phyloP scores from a whole-genome alignment of 2,329 filamentous ascomycete species.

The Capronia americana region DNA sequence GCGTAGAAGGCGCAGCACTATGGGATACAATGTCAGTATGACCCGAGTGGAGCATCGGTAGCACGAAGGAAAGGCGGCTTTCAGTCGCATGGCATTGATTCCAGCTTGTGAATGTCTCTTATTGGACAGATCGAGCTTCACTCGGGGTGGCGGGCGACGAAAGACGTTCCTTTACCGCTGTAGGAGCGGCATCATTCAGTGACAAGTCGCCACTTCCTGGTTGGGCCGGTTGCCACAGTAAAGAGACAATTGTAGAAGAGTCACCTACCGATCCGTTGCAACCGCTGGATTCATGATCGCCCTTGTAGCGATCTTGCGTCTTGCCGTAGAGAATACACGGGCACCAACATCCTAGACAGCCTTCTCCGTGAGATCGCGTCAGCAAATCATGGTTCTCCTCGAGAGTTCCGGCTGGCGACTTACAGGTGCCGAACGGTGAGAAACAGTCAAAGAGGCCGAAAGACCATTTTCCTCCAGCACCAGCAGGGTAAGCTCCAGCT shows the following conservation, averaged over 20 bases:
- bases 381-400: not conserved
- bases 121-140: not conserved
- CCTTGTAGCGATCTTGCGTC: slow-evolving; percentile 44
- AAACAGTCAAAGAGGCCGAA: slow-evolving; percentile 46
- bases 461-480: slow-evolving; percentile 41
- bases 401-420: slow-evolving; percentile 6
- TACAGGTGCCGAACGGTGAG: slow-evolving; percentile 45
- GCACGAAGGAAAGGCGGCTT: not conserved
- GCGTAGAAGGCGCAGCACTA: slow-evolving; percentile 47
- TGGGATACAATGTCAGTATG: not conserved
- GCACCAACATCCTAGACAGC: slow-evolving; percentile 41
- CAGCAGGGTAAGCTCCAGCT: slow-evolving; percentile 19
- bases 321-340: slow-evolving; percentile 46
- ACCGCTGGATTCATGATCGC: slow-evolving; percentile 40
- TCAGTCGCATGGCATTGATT: not conserved
- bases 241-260: not conserved
- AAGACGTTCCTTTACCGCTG: not conserved
- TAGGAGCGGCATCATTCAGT: not conserved
- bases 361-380: slow-evolving; percentile 31
- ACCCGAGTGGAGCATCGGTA: not conserved
- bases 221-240: not conserved
- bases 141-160: slow-evolving; percentile 27
- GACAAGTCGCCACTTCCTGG: not conserved
- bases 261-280: slow-evolving; percentile 41
- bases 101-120: not conserved